phyloP scores from a whole-genome alignment of 2,329 filamentous ascomycete genomes.

The Colletotrichum falcatum region DNA sequence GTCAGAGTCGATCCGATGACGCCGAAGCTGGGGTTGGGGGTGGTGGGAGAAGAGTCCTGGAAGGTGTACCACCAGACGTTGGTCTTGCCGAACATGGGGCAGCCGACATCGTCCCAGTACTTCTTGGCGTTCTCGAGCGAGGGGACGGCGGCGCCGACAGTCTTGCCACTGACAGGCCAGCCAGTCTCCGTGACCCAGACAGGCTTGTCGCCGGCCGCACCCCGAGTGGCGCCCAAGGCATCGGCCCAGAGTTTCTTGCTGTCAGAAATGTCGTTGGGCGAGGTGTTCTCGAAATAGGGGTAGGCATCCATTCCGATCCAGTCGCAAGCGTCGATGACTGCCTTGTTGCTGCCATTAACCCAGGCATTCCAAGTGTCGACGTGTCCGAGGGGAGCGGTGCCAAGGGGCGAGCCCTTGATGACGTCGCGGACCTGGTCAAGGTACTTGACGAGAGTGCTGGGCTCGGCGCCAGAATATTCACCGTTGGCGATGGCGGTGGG shows the following conservation, averaged over 20 bases:
- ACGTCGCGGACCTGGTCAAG: constrained; percentile 75
- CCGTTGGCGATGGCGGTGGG: constrained; percentile 74
- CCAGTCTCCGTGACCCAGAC: constrained; percentile 93
- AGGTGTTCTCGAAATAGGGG: constrained; percentile 82
- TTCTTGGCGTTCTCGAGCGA: constrained; percentile 75
- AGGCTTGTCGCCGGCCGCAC: constrained; percentile 72
- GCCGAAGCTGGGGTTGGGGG: constrained; percentile 77
- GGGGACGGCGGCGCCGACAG: constrained; percentile 71
- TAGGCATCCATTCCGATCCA: constrained; percentile 89
- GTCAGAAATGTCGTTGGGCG: constrained; percentile 73
- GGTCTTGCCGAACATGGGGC: constrained; percentile 72
- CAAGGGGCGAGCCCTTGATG: constrained; percentile 72
- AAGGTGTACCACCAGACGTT: constrained; percentile 85
- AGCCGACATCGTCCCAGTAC: constrained; percentile 87
- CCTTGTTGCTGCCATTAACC: constrained; percentile 78
- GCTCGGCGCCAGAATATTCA: constrained; percentile 72
- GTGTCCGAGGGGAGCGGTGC: constrained; percentile 76
- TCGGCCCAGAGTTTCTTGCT: constrained; percentile 76
- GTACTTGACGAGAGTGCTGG: constrained; percentile 73
- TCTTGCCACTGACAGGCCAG: constrained; percentile 80
- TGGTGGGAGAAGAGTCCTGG: constrained; percentile 71
- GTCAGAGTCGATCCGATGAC: constrained; percentile 68
- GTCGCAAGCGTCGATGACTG: constrained; percentile 77
- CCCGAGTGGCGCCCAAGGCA: constrained; percentile 70
- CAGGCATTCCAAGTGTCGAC: constrained; percentile 91